phyloP scores from a whole-genome alignment of 345 rosid genomes.

The Salix arbutifolia region DNA sequence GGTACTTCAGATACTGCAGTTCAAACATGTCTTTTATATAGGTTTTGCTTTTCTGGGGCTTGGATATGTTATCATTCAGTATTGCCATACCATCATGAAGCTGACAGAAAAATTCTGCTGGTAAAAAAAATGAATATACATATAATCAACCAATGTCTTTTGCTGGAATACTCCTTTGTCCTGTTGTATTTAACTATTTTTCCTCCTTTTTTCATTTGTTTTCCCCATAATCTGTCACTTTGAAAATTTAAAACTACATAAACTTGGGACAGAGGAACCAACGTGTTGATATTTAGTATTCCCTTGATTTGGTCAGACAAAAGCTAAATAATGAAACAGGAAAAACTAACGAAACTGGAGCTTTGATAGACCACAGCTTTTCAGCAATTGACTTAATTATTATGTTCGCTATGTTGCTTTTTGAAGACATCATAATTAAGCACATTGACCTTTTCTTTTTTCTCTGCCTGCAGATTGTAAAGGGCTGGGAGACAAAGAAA shows the following conservation, averaged over 20 bases:
- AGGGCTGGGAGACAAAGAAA: constrained; percentile 68
- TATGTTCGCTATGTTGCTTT: not conserved
- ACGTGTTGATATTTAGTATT: not conserved
- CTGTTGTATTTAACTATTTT: not conserved
- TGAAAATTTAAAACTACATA: not conserved
- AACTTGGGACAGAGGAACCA: not conserved
- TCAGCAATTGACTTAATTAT: not conserved
- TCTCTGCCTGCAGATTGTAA: constrained; percentile 43
- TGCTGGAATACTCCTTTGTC: not conserved
- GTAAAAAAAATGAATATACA: not conserved
- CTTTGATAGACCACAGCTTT: not conserved
- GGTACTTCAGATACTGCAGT: constrained; percentile 42
- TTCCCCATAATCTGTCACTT: not conserved
- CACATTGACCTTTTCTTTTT: constrained; percentile 2
- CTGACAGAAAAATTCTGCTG: not conserved
- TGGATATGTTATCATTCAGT: not conserved
- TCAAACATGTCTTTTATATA: not conserved
- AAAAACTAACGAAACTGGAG: not conserved
- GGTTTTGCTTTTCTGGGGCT: not conserved
- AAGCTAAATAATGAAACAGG: not conserved
- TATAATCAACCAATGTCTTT: not conserved
- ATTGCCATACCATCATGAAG: not conserved
- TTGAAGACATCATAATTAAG: not conserved
- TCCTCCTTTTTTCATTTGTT: not conserved
- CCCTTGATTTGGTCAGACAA: not conserved